Evolutionary conservation across 164 flowering plant genomes (phyloP), one percentile per base, ranked within the genome.

Genomic region (Paratinospora sagittata): DNA sequence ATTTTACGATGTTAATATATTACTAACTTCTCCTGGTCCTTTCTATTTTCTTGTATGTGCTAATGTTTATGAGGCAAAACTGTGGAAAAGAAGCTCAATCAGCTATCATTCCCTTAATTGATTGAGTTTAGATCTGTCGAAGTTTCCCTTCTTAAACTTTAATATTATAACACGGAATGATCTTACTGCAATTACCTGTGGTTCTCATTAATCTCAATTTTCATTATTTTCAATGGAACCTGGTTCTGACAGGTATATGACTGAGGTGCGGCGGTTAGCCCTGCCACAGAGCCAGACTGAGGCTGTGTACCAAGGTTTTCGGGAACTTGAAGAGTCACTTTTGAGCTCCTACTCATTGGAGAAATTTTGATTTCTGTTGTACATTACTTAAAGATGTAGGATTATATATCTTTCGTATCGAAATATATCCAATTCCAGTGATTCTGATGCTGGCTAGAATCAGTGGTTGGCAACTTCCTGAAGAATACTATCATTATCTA

Each of bases 241-340:
- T 77, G 77, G 33, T 19, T 66, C 27, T 72, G 14, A 26, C 89
- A 95, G 98, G 84, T 95, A 90, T 60, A 89, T 91, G 98, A 87
- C 99, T 6, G 99, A 96, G 80, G 96, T 93, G 58, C 78, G 91
- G 70, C 80, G 98, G 72, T 76, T 96, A 80, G 77, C 98, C 34
- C 91, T 96, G 79, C 96, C 96, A 3, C 91, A 82, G 71, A 84
- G 75, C 75, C 85, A 81, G 75, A 91, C 95, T 2, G 97, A 93
- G 70, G 85, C 83, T 43, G 93, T 91, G 21, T 93, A 84, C 73
- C 76, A 82, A 65, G 99, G 98, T 24, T 91, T 96, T 67, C 83
- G 89, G 61, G 98, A 93, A 74, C 92, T 96, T 3, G 99, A 96
- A 79, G 99, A 96, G 76, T 86, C 96, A 7, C 85, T 96, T 83